Percentiles rank a stretch among this genome's conserved stretches.
phyloP scores from a whole-genome alignment of 1,139 yeast species.

The Taphrina flavorubra region DNA sequence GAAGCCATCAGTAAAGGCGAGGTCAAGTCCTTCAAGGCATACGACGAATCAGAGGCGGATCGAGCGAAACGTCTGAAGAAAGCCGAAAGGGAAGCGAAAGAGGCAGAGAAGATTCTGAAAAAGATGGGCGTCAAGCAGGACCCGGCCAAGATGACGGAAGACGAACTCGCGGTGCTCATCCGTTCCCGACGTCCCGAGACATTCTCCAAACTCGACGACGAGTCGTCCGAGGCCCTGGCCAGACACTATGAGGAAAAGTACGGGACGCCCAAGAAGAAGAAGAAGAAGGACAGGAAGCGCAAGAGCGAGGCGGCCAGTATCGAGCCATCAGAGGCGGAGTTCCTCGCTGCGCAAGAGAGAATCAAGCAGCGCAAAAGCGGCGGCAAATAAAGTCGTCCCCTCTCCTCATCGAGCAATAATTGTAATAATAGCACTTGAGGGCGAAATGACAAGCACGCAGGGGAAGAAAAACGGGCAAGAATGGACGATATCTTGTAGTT shows the following conservation, averaged over 20 bases:
- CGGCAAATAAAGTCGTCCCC: background rate
- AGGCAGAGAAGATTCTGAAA: slow-evolving; percentile 67
- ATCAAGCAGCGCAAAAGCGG: slow-evolving; percentile 37
- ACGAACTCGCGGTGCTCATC: slow-evolving; percentile 49
- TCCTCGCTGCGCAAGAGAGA: slow-evolving; percentile 40
- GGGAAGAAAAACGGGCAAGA: too few relatives aligned
- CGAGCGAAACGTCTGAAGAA: slow-evolving; percentile 57
- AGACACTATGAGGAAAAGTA: slow-evolving; percentile 38
- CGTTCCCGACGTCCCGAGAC: slow-evolving; percentile 32
- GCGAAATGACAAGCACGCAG: too few relatives aligned
- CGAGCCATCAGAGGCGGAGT: slow-evolving; percentile 44
- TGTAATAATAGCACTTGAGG: too few relatives aligned
- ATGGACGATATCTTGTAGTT: too few relatives aligned
- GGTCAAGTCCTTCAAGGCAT: slow-evolving; percentile 55
- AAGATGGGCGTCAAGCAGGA: slow-evolving; percentile 56
- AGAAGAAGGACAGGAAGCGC: slow-evolving; percentile 36
- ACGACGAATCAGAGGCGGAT: slow-evolving; percentile 54
- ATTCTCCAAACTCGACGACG: slow-evolving; percentile 31
- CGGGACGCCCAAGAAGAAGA: slow-evolving; percentile 36
- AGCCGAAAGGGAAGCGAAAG: slow-evolving; percentile 66
- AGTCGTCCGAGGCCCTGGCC: slow-evolving; percentile 31
- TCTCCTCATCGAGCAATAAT: background rate
- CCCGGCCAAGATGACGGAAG: slow-evolving; percentile 53
- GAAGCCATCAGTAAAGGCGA: slow-evolving; percentile 54
- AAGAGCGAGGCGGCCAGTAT: slow-evolving; percentile 35